These are phyloP conservation scores for Lactuca saligna DNA, from an alignment of 129 eudicot genomes.

Conservation along the genomic window DNA sequence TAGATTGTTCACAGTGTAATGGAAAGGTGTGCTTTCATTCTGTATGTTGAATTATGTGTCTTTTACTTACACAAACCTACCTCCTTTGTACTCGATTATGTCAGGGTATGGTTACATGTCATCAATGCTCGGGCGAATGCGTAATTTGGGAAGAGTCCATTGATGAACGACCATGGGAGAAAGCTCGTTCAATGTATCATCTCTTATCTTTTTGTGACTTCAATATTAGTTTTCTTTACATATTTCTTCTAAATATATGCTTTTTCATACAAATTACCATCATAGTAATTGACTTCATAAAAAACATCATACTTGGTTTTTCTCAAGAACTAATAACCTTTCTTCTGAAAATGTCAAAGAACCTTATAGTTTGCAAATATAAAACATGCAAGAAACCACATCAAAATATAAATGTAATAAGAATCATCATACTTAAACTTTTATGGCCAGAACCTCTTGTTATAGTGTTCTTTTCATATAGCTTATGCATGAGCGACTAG, in stretches of 20 bases:
- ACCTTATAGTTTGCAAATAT: too few relatives aligned
- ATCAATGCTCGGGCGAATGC: constrained; percentile 82
- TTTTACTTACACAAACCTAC: not conserved
- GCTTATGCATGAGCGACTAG: too few relatives aligned
- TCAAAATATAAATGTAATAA: too few relatives aligned
- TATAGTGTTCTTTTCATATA: too few relatives aligned
- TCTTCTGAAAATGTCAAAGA: too few relatives aligned
- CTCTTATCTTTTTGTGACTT: constrained; percentile 22
- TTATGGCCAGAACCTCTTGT: too few relatives aligned
- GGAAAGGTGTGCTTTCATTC: constrained; percentile 64
- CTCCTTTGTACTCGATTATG: not conserved
- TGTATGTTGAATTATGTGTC: not conserved
- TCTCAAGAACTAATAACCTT: not conserved
- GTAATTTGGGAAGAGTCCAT: constrained; percentile 98
- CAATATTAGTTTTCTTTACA: constrained; percentile 1
- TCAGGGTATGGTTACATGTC: constrained; percentile 82
- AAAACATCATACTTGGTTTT: not conserved
- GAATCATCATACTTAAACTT: too few relatives aligned
- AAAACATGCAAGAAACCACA: too few relatives aligned
- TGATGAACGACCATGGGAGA: constrained; percentile 98
- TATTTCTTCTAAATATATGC: too few relatives aligned
- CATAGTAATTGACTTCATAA: not conserved
- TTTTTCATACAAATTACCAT: too few relatives aligned
- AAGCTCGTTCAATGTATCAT: constrained; percentile 85
- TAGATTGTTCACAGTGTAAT: constrained; percentile 78